phyloP scores from a whole-genome alignment of 768 basidiomycete genomes.

The Pisolithus microcarpus region DNA sequence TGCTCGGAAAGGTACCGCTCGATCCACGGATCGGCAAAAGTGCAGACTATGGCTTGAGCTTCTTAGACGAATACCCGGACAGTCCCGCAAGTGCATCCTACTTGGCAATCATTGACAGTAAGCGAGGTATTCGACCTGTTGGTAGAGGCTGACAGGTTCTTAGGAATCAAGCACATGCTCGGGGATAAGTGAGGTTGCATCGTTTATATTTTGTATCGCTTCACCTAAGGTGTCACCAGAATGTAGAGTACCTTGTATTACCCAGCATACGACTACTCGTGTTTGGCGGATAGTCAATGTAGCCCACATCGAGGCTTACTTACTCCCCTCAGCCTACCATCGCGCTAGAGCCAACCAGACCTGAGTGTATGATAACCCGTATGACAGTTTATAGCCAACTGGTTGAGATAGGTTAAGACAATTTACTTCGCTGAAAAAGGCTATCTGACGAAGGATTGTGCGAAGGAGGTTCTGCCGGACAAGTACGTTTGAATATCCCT shows the following conservation, averaged over 20 bases:
- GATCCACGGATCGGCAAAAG: constrained; percentile 98
- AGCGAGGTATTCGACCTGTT: constrained; percentile 20
- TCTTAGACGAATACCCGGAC: constrained; percentile 95
- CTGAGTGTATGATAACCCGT: too few species aligned
- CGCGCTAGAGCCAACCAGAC: too few species aligned
- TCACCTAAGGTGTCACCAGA: too few species aligned
- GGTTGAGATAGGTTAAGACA: too few species aligned
- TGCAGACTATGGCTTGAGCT: constrained; percentile 92
- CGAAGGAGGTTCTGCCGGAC: too few species aligned
- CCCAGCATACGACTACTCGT: background rate
- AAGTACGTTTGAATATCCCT: background rate
- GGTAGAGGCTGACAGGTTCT: background rate
- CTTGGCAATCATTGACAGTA: constrained; percentile 83
- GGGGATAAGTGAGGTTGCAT: constrained; percentile 8
- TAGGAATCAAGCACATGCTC: constrained; percentile 25
- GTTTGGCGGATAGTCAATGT: background rate
- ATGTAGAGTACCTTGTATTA: too few species aligned
- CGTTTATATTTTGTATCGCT: background rate
- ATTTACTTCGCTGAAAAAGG: too few species aligned
- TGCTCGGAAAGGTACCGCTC: constrained; percentile 88
- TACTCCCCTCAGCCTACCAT: too few species aligned
- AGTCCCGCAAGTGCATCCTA: constrained; percentile 90
- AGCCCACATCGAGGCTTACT: too few species aligned
- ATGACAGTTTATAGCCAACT: too few species aligned
- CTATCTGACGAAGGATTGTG: too few species aligned